Percentiles rank a stretch among this genome's conserved stretches.
Evolutionary conservation across 2,329 filamentous ascomycete species (phyloP).

Genomic region (Scolecobasidium constrictum): DNA sequence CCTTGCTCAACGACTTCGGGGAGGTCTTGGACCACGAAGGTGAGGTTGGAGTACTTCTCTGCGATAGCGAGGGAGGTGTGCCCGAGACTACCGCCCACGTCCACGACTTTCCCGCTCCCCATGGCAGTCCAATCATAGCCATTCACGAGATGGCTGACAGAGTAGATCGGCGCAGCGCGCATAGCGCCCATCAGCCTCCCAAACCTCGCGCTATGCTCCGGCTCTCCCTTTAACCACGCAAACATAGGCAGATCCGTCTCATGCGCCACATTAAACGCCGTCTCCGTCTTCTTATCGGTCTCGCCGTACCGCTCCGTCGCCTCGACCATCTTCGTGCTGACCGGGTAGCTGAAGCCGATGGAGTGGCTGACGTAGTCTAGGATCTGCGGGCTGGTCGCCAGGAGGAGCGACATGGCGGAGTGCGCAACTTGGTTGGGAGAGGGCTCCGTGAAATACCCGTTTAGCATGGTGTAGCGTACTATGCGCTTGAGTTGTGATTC

Average conservation of each 20-base stretch:
- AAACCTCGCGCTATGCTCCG: slow-evolving; percentile 3
- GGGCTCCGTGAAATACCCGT: slow-evolving; percentile 9
- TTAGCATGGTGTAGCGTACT: slow-evolving; percentile 9
- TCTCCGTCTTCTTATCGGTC: background rate
- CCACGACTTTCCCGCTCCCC: slow-evolving; percentile 5
- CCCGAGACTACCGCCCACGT: slow-evolving; percentile 6
- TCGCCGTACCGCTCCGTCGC: background rate
- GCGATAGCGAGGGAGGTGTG: slow-evolving; percentile 6
- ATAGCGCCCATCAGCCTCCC: slow-evolving; percentile 4
- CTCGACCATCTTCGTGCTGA: slow-evolving; percentile 1
- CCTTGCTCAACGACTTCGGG: slow-evolving; percentile 2
- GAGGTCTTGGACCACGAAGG: slow-evolving; percentile 11
- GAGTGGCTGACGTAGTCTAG: background rate
- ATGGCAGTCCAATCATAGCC: slow-evolving; percentile 6
- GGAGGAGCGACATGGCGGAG: slow-evolving; percentile 4
- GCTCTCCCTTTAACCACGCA: slow-evolving; percentile 3
- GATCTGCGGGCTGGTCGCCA: background rate
- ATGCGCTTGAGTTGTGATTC: slow-evolving; percentile 6
- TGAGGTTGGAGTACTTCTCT: background rate
- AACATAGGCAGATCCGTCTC: slow-evolving; percentile 7
- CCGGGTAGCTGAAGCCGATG: background rate
- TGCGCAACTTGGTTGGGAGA: slow-evolving; percentile 8
- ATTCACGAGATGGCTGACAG: background rate
- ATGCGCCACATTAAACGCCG: slow-evolving; percentile 8
- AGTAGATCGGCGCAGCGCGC: background rate